Conservation (phyloP, 148 eudicot species). For the Simmondsia chinensis region DNA sequence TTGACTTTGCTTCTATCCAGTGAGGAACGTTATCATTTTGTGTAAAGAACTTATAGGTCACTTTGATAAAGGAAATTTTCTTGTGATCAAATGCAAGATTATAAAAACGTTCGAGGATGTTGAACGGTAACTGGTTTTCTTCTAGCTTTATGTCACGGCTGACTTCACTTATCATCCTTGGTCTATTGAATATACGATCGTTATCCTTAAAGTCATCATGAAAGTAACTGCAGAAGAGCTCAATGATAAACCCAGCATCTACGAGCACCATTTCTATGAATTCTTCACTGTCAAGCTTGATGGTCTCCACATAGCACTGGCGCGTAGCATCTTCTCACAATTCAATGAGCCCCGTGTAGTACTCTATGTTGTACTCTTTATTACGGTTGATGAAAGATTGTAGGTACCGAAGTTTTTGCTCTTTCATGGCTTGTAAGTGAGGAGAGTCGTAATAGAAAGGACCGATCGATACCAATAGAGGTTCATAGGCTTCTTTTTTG, state of each 20-base stretch:
- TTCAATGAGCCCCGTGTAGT: neutral
- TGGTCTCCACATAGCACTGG: constrained; percentile 3
- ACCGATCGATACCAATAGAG: constrained; percentile 13
- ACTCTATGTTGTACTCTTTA: neutral
- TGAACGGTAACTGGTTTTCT: constrained; percentile 17
- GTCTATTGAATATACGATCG: constrained; percentile 8
- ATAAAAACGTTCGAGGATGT: too few species aligned
- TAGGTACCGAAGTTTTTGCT: constrained; percentile 10
- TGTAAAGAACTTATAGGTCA: too few species aligned
- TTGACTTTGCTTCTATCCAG: too few species aligned
- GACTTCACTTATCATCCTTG: constrained; percentile 3
- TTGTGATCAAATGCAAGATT: too few species aligned
- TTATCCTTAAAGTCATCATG: neutral
- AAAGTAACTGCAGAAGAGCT: neutral
- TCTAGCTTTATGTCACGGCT: constrained; percentile 5
- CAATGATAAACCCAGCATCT: constrained; percentile 13
- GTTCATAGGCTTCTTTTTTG: constrained; percentile 5
- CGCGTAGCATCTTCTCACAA: neutral
- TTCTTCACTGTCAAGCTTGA: neutral
- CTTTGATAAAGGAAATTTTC: too few species aligned
- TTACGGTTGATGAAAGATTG: neutral
- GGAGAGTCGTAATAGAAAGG: constrained; percentile 4
- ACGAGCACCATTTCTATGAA: constrained; percentile 10
- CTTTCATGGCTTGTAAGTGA: neutral
- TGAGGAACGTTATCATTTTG: too few species aligned